Evolutionary conservation across 352 stramenopile species (phyloP).

Genomic region (Globisporangium middletonii): DNA sequence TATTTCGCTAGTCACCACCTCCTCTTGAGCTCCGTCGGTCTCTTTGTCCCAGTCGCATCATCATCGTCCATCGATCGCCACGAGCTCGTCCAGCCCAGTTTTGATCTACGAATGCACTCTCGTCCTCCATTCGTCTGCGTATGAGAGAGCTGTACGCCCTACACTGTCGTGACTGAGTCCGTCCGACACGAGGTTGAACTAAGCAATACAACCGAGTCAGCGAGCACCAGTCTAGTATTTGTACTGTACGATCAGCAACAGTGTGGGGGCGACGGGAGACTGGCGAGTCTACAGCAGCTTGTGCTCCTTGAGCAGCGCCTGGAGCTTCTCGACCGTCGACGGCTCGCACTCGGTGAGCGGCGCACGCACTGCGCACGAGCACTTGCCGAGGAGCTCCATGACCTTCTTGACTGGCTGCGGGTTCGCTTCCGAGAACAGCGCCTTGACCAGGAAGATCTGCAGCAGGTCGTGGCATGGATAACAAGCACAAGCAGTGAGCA

Average conservation of each 20-base stretch:
- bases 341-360: constrained; percentile 70
- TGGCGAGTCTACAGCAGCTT: constrained; percentile 50
- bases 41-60: constrained; percentile 1
- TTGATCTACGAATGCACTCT: constrained; percentile 1
- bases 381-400: constrained; percentile 86
- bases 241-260: background rate
- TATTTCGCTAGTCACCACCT: background rate
- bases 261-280: background rate
- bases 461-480: too few relatives aligned
- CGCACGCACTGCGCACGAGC: constrained; percentile 58
- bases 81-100: constrained; percentile 6
- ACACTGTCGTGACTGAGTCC: too few relatives aligned
- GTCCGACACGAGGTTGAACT: too few relatives aligned
- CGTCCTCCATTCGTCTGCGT: too few relatives aligned
- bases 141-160: too few relatives aligned
- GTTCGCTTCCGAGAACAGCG: constrained; percentile 89
- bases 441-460: constrained; percentile 88
- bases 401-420: constrained; percentile 90
- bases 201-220: background rate
- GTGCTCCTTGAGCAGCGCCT: constrained; percentile 60
- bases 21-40: background rate
- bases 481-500: background rate
- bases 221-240: constrained; percentile 8
- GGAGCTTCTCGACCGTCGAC: constrained; percentile 60
- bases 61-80: too few relatives aligned